Evolutionary conservation across 371 early-diverging fungal genomes (phyloP), one percentile per base, ranked within the genome.

Genomic region (Gilbertella persicaria): DNA sequence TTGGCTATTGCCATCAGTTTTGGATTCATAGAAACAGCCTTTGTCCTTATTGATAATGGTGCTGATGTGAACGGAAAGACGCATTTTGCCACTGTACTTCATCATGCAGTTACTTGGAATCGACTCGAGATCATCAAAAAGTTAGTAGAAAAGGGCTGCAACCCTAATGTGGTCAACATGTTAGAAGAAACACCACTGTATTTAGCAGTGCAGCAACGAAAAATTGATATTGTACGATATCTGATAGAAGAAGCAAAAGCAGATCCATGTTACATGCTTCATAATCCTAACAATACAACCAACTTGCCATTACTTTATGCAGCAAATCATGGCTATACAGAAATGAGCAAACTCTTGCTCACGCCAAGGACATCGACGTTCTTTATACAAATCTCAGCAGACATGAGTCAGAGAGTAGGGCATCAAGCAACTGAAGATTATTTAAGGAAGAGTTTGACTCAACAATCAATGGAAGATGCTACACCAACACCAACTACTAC

Each of bases 61-160:
- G 75, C 78, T 4, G 59, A 75, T 53, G 57, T 75, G 10, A 62
- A 78, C 24, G 60, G 62, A 13, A 51, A 30, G 24, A 57, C 64
- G 12, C 57, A 66, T 10, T 65, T 66, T 38, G 64, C 60, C 0
- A 70, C 75, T 4, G 51, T 78, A 6, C 42, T 78, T 10, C 78
- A 78, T 48, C 68, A 73, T 45, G 78, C 78, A 0, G 60, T 78
- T 1, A 65, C 61, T 2, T 78, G 78, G 78, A 78, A 78, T 55
- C 23, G 78, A 19, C 35, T 74, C 14, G 73, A 67, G 21, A 69
- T 69, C 2, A 64, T 75, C 5, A 51, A 68, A 16, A 59, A 63
- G 0, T 38, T 78, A 13, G 53, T 78, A 6, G 62, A 69, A 21
- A 35, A 30, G 5, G 56, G 60, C 5, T 68, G 73, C 20, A 23